Evolutionary conservation across 116 monocot genomes (phyloP).

Genomic region (Cymodocea nodosa): DNA sequence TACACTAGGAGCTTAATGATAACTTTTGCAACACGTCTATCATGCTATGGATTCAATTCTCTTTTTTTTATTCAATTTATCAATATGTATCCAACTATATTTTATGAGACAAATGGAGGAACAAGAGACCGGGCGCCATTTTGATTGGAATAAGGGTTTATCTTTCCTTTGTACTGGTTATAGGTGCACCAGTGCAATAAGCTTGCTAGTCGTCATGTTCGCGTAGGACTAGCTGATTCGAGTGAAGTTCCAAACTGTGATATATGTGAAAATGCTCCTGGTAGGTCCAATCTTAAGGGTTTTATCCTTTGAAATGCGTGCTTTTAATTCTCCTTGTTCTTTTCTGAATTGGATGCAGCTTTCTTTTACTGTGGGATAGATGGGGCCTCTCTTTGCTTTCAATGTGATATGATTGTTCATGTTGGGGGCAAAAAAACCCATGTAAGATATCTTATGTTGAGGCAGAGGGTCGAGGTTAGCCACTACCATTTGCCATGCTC

Average conservation of each 20-base stretch:
- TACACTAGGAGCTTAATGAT: too few relatives aligned
- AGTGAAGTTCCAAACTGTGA: conserved; percentile 76
- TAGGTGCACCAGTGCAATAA: conserved; percentile 98
- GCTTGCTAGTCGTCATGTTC: conserved; percentile 88
- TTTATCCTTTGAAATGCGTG: not conserved
- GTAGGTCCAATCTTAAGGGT: conserved; percentile 16
- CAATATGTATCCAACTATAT: too few relatives aligned
- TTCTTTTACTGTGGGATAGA: conserved; percentile 97
- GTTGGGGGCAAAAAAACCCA: conserved; percentile 96
- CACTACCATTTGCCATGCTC: not conserved
- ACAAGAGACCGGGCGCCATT: too few relatives aligned
- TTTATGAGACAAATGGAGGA: too few relatives aligned
- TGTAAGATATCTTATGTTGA: conserved; percentile 70
- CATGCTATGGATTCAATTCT: too few relatives aligned
- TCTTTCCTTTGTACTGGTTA: not conserved
- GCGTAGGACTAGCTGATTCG: conserved; percentile 81
- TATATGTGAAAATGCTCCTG: conserved; percentile 93
- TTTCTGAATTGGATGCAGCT: conserved; percentile 28
- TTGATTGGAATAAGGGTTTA: not conserved
- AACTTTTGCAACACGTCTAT: too few relatives aligned
- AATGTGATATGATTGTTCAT: conserved; percentile 95
- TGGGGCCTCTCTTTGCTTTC: conserved; percentile 93
- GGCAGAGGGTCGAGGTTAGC: conserved; percentile 81
- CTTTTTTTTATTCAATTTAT: too few relatives aligned
- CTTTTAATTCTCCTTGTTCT: not conserved